Evolutionary conservation across 176 grass and related monocot genomes (phyloP).

Genomic region (Paspalum vaginatum): DNA sequence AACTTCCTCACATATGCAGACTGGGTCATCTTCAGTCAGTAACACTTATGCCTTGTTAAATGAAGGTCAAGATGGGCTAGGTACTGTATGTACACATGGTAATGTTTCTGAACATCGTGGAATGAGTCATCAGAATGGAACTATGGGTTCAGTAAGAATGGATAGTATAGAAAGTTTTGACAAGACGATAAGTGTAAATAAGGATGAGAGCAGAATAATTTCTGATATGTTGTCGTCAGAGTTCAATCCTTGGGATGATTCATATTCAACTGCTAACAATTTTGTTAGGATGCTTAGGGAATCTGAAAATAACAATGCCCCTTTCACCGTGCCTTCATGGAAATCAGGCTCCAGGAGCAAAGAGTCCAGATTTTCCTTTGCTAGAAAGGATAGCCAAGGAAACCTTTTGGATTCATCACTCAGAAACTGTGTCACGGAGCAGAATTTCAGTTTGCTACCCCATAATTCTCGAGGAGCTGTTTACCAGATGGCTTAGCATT

Average conservation of each 20-base stretch:
- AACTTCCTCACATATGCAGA: constrained; percentile 40
- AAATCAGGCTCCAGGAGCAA: constrained; percentile 55
- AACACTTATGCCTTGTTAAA: constrained; percentile 38
- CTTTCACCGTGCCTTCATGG: constrained; percentile 49
- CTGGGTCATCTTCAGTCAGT: constrained; percentile 19
- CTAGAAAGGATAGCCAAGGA: constrained; percentile 75
- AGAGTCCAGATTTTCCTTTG: constrained; percentile 93
- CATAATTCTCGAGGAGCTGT: constrained; percentile 52
- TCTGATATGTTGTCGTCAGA: constrained; percentile 85
- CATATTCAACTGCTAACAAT: constrained; percentile 59
- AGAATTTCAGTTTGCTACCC: constrained; percentile 50
- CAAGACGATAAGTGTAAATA: constrained; percentile 67
- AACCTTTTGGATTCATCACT: constrained; percentile 50
- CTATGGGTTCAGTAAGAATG: constrained; percentile 35
- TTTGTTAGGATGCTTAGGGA: constrained; percentile 67
- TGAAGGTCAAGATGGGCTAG: constrained; percentile 42
- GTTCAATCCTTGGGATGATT: constrained; percentile 93
- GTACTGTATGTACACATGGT: constrained; percentile 37
- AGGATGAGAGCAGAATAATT: constrained; percentile 82
- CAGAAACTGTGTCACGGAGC: constrained; percentile 44
- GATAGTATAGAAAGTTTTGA: constrained; percentile 58
- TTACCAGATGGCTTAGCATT: constrained; percentile 51
- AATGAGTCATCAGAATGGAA: constrained; percentile 41
- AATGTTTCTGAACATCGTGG: constrained; percentile 43
- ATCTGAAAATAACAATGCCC: constrained; percentile 55